Base-by-base conservation (phyloP, 106 monocot species). In the Iris macrosiphon region DNA sequence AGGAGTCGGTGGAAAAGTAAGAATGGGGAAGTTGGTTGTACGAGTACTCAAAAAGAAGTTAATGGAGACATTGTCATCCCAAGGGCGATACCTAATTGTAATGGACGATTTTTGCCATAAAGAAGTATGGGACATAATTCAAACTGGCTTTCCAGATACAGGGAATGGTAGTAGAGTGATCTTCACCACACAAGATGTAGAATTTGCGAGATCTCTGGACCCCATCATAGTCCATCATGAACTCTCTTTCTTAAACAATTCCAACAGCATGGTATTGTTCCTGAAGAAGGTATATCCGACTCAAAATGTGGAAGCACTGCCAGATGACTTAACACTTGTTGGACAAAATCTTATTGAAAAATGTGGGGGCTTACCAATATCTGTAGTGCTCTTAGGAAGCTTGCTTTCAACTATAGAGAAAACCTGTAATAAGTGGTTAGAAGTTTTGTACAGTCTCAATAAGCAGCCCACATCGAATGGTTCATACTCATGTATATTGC, bases 261-360 rank as follows among this genome's bases (percentile, higher is more conserved):
- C 38, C 6, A 35, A 58, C 9, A 64, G 68, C n/a, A 57, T 56
- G 59, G 31, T 46, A 19, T 61, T 75, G 2, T 81, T 81, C 8
- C 18, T 14, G 17, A 70, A 22, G 26, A 81, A 72, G 30, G 66
- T 57, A 1, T 49, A 67, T 19, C 58, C 58, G 13, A 17, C 13
- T 15, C 3, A 16, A 42, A 43, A 13, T 7, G 39, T 49, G 0
- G 15, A 29, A 16, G 33, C 40, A 31, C 47, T 26, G n/a, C 19
- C 16, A 8, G 27, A 30, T 13, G 57, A 68, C 19, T 48, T 65
- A n/a, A 31, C 59, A 43, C 25, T 49, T 3, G 1, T 80, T 2
- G 62, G 55, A 0, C 47, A 10, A 34, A 1, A 67, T 6, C 33
- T 75, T 49, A 66, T 33, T 8, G 8, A 33, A 33, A 33, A 33